phyloP scores from a whole-genome alignment of 148 eudicot species.

The Bassia scoparia region DNA sequence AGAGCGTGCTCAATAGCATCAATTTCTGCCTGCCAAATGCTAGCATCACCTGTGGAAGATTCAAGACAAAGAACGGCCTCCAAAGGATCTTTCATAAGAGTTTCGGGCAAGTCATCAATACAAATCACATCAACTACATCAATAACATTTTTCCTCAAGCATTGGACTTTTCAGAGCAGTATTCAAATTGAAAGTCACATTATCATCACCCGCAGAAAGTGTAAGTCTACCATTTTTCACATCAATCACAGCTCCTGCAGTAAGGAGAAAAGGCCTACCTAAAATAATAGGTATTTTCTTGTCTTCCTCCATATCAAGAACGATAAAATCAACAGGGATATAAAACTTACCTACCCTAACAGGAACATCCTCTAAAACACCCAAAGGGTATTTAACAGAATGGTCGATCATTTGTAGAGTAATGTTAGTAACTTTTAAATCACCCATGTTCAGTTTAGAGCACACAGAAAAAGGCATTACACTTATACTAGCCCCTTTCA shows the following conservation, averaged over 20 bases:
- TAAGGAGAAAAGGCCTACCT: too few relatives aligned
- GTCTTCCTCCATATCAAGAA: background rate
- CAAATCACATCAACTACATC: background rate
- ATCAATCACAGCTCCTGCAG: background rate
- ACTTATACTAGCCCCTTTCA: too few relatives aligned
- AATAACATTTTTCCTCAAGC: background rate
- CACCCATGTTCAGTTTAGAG: too few relatives aligned
- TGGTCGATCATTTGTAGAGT: background rate
- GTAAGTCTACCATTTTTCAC: background rate
- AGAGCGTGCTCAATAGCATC: background rate
- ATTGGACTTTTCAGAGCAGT: background rate
- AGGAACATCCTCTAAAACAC: background rate
- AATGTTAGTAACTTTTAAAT: background rate
- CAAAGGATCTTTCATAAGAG: background rate
- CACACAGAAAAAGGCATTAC: too few relatives aligned
- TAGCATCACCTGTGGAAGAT: background rate
- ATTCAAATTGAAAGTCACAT: background rate
- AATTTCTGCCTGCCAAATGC: background rate
- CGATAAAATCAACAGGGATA: background rate
- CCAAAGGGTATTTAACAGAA: background rate
- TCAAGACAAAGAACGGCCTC: background rate
- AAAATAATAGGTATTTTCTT: background rate
- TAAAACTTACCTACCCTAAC: background rate
- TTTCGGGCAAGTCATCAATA: background rate
- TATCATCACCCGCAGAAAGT: background rate